Base-by-base conservation (phyloP, 495 filamentous ascomycete species). In the Cercophora samala region DNA sequence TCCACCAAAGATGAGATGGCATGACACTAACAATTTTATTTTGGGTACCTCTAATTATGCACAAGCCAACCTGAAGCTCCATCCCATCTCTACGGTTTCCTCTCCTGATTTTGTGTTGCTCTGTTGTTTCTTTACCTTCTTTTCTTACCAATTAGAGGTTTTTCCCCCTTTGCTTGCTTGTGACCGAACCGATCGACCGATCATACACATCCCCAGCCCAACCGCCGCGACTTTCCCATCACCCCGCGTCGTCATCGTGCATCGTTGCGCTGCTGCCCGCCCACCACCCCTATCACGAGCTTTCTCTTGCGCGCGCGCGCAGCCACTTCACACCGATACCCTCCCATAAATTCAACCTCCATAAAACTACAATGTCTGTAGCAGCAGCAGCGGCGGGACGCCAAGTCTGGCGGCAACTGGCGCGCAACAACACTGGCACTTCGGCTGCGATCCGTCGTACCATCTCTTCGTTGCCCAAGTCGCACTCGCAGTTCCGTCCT, bases 361-460 rank as follows among this genome's bases (percentile, higher is more conserved):
- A n/a, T 32, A 60, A 55, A 42, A 23, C 23, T 67, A 64, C 70
- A 70, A 76, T 75, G 68, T 66, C 69, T 42, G 67, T 21, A 21
- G 60, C 70, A 46, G 70, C 68, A 13, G 55, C 70, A 65, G 72
- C 73, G 63, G 69, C 68, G 25, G 70, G 65, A 42, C 74, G 73
- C 68, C 75, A 74, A 69, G 68, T 66, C 66, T 74, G 73, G 73
- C 75, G 68, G 70, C 70, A 76, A 60, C 68, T 76, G 68, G 26
- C 68, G 59, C 69, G 69, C 66, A 71, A 64, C 69, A 46, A 17
- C 15, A 17, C n/a, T n/a, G n/a, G 37, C 37, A 69, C 22, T 21
- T 62, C 52, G 17, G 53, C 53, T 23, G 53, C 22, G 5, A 56
- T 23, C 53, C 53, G 53, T 56, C n/a, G 22, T 19, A 56, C n/a